Percentiles rank a stretch among this genome's conserved stretches.
These are phyloP conservation scores for Ceratocystis albifundus DNA, from an alignment of 2,329 filamentous ascomycete genomes.

Conservation along the genomic window DNA sequence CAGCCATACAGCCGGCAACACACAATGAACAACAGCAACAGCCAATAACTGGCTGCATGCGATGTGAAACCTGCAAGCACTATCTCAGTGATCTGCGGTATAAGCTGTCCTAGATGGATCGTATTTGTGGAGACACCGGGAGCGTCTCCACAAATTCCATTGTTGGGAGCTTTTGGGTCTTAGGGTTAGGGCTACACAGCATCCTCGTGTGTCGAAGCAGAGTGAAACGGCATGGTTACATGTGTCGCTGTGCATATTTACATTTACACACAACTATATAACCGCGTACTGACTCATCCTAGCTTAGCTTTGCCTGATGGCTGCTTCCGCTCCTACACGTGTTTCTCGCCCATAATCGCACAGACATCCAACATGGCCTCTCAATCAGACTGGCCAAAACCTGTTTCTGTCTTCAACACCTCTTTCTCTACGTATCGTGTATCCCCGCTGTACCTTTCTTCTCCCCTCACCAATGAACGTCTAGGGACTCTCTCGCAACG, in stretches of 20 bases:
- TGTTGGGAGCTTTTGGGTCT: background rate
- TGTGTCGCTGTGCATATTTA: too few species aligned
- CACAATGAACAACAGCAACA: too few species aligned
- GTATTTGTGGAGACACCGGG: too few species aligned
- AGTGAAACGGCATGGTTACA: too few species aligned
- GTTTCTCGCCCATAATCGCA: background rate
- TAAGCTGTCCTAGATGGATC: too few species aligned
- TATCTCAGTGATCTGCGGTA: too few species aligned
- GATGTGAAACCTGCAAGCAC: too few species aligned
- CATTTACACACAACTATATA: too few species aligned
- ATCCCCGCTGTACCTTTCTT: conserved; percentile 38
- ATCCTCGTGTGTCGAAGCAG: background rate
- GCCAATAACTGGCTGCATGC: too few species aligned
- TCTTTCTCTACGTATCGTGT: conserved; percentile 47
- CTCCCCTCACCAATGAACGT: conserved; percentile 31
- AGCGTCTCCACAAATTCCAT: too few species aligned
- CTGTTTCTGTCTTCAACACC: conserved; percentile 44
- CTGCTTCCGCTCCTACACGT: background rate
- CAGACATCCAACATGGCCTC: conserved; percentile 22
- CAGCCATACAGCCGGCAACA: background rate
- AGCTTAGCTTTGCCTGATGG: too few species aligned
- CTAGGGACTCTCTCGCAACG: conserved; percentile 37
- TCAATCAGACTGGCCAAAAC: conserved; percentile 22
- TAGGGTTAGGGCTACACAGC: background rate
- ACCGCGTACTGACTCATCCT: too few species aligned